Evolutionary conservation across 257 asterid genomes (phyloP), one percentile per base, ranked within the genome.

Genomic region (Mitragyna speciosa): DNA sequence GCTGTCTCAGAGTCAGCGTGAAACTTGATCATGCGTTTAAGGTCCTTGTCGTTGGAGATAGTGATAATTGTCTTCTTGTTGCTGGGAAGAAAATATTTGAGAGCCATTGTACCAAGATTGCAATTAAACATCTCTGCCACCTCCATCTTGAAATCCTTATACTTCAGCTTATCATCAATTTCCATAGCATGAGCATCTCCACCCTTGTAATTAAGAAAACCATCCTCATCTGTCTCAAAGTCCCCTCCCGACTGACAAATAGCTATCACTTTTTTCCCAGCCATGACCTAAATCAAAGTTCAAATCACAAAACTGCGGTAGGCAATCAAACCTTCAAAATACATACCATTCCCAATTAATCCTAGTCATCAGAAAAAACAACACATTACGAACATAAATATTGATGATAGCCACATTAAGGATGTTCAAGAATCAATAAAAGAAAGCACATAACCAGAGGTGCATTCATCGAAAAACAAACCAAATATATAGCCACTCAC

Each of bases 171-270:
- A 72, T 86, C 94, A 77, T 93, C 97, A 43, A 95, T 87, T 86
- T 95, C 99, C 97, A 93, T 95, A 41, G 99, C 99, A 89, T 93
- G 99, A 63, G 99, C 99, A 85, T 95, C 98, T 65, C 99, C 98
- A 17, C 99, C 99, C 87, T 87, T 88, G 84, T 95, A 95, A 47
- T 83, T 84, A 10, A 94, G 88, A 79, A 79, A 69, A 16, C 99
- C 99, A 70, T 92, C 96, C 54, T 90, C 63, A 79, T 89, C 91
- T 28, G 96, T 77, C 92, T 94, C 97, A 77, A 96, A 92, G 70
- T 89, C 97, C 73, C 99, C 99, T 58, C 99, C 98, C 3, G 94
- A 94, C 87, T 89, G 99, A 79, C 99, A 96, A 82, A 96, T 96
- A 79, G 96, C 97, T 70, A 96, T 96, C 75, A 94, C 81, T 83